phyloP scores from a whole-genome alignment of 2,329 filamentous ascomycete species.

The Botrytis sinoallii region DNA sequence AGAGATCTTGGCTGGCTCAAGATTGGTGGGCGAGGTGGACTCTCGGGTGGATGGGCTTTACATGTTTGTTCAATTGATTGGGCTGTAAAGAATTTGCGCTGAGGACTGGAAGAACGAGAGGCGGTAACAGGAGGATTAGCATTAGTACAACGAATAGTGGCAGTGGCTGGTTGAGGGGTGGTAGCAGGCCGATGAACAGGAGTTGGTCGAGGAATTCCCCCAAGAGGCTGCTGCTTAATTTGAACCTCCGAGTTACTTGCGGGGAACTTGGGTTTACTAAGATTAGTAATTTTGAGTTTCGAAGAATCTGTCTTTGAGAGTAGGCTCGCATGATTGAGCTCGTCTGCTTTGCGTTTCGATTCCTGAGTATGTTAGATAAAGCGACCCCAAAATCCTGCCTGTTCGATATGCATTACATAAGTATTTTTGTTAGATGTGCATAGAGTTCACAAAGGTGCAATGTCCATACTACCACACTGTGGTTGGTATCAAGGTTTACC shows the following conservation, averaged over 20 bases:
- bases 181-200: not conserved
- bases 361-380: constrained; percentile 12
- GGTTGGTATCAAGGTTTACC: not conserved
- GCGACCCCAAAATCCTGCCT: too few relatives aligned
- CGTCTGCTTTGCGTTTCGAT: constrained; percentile 40
- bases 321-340: constrained; percentile 42
- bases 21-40: not conserved
- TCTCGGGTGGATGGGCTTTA: not conserved
- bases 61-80: not conserved
- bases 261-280: not conserved
- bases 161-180: not conserved
- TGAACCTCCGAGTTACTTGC: not conserved
- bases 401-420: not conserved
- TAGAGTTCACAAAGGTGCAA: not conserved
- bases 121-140: too few relatives aligned
- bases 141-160: not conserved
- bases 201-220: not conserved
- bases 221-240: not conserved
- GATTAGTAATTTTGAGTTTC: not conserved
- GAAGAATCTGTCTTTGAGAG: constrained; percentile 14
- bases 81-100: not conserved
- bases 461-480: constrained; percentile 14
- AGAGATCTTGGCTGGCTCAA: constrained; percentile 6
- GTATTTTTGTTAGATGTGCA: not conserved
- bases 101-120: not conserved